Evolutionary conservation across 768 basidiomycete species (phyloP), one percentile per base, ranked within the genome.

Genomic region (Boletellus emodensis): DNA sequence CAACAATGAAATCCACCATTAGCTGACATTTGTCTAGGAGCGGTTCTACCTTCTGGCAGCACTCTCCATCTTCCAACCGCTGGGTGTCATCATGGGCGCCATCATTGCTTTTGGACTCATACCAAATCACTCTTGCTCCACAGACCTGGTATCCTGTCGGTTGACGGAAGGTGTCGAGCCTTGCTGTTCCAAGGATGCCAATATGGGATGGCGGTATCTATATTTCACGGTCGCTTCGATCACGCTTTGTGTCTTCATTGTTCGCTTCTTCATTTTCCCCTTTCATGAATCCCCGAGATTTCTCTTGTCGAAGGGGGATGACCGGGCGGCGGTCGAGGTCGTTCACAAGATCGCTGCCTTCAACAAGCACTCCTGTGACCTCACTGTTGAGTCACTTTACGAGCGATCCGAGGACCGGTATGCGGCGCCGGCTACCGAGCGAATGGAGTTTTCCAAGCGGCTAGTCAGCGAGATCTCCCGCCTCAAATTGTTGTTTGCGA

Each of bases 151-250:
- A 8, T 59, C 58, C 9, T 59, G 58, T 49, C 33, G 13, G 0
- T 32, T 55, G 28, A 58, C 57, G 1, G 50, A 43, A 40, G 58
- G 53, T 35, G 32, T 34, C 15, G 3, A 26, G 15, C 58, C 58
- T 37, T 59, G 58, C n/a, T 59, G 57, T 34, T 52, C 58, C 11
- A 58, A 12, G 33, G 40, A 40, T 15, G 43, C 6, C 17, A 59
- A 59, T 26, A 58, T 59, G 58, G 59, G 59, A 17, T 60, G 59
- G 59, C 51, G 55, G n/a, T 60, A 60, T 22, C 15, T 52, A 1
- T 26, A 53, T 26, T 60, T 59, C 44, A 32, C 54, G 3, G 13
- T 42, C 3, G 46, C 34, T 17, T 38, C 48, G 7, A 49, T 59
- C n/a, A 56, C 57, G 5, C 38, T 60, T 6, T 38, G 26, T 4